A percentile compares a stretch with the other conserved stretches of the same genome.
phyloP scores from a whole-genome alignment of 148 eudicot species.

The Mesembryanthemum crystallinum region DNA sequence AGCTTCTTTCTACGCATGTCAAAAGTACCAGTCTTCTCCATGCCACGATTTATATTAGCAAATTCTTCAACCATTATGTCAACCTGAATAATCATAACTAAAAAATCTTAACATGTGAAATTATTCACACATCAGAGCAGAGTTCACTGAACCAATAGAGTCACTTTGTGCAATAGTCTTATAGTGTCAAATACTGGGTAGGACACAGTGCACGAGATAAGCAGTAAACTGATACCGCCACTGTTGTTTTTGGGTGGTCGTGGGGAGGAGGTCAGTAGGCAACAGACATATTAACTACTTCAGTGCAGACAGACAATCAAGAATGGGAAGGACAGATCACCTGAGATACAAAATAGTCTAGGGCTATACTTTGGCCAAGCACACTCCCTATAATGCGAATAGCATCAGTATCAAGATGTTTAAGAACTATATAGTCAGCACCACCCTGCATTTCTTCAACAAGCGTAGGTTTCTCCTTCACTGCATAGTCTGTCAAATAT shows the following conservation, averaged over 20 bases:
- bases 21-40: conserved; percentile 92
- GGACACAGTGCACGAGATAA: background rate
- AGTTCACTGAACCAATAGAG: background rate
- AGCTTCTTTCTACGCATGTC: conserved; percentile 85
- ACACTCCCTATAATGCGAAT: conserved; percentile 90
- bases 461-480: conserved; percentile 75
- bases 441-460: conserved; percentile 90
- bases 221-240: background rate
- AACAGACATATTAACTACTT: background rate
- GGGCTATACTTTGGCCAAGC: conserved; percentile 93
- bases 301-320: background rate
- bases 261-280: background rate
- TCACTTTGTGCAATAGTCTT: background rate
- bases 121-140: background rate
- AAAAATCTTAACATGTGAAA: background rate
- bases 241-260: no score
- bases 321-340: conserved; percentile 29
- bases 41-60: conserved; percentile 78
- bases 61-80: conserved; percentile 91
- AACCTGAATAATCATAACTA: conserved; percentile 46
- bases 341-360: conserved; percentile 92
- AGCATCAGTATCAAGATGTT: conserved; percentile 71
- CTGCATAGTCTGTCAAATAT: conserved; percentile 60
- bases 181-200: background rate
- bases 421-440: conserved; percentile 75